These are phyloP conservation scores for Microcera coccophila DNA, from an alignment of 2,329 filamentous ascomycete genomes.

Conservation along the genomic window DNA sequence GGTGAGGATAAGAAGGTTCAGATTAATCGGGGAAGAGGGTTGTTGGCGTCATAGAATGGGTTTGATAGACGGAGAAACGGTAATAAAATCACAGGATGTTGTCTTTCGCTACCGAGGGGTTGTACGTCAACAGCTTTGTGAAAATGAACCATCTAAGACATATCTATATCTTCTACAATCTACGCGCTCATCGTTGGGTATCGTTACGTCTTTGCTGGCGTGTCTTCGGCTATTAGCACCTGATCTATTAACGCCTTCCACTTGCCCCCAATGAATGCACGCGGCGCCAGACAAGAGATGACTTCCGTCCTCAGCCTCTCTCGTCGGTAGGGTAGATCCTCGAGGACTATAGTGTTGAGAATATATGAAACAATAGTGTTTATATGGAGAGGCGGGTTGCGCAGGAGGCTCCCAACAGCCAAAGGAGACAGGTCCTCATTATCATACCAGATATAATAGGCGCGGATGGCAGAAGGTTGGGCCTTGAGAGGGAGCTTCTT, in stretches of 20 bases:
- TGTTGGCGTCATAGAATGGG: slow-evolving; percentile 37
- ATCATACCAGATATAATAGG: slow-evolving; percentile 62
- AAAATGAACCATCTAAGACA: neutral
- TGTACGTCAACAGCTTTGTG: neutral
- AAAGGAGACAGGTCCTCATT: slow-evolving; percentile 46
- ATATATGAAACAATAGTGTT: slow-evolving; percentile 58
- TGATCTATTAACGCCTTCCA: slow-evolving; percentile 29
- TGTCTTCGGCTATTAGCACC: slow-evolving; percentile 8
- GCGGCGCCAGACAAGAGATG: slow-evolving; percentile 32
- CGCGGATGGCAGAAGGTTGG: slow-evolving; percentile 42
- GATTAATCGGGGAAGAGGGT: slow-evolving; percentile 68
- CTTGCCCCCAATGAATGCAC: slow-evolving; percentile 8
- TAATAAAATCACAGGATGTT: neutral
- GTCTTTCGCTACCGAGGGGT: neutral
- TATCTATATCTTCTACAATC: neutral
- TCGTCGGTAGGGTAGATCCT: slow-evolving; percentile 48
- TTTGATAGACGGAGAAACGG: neutral
- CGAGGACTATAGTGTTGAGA: slow-evolving; percentile 49
- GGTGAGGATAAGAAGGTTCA: slow-evolving; percentile 95
- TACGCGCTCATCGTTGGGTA: neutral
- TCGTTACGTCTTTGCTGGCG: neutral
- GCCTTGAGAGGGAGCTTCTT: slow-evolving; percentile 22
- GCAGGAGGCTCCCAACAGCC: slow-evolving; percentile 52
- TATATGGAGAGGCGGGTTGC: slow-evolving; percentile 55
- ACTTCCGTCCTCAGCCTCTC: slow-evolving; percentile 45